Evolutionary conservation across 148 eudicot species (phyloP), one percentile per base, ranked within the genome.

Genomic region (Arbutus unedo): DNA sequence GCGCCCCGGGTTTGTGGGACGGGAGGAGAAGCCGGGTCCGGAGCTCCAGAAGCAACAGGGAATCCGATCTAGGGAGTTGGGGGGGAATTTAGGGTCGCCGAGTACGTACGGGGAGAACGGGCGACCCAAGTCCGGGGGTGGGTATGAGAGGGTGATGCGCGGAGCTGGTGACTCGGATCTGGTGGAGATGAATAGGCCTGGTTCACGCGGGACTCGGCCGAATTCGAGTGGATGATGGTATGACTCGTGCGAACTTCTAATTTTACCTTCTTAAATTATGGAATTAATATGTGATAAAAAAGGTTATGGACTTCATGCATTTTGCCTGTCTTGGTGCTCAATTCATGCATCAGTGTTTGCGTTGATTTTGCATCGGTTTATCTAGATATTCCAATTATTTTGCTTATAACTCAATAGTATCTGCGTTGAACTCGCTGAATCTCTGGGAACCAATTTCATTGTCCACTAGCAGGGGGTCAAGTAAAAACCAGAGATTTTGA

Each of bases 151-250:
- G 83, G 56, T 54, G 56, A 81, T 72, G 86, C 80, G 82, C 74
- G 82, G 89, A 41, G 79, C 78, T 38, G 82, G 77, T 54, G 86
- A 83, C 8, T 74, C 82, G 21, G 90, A 86, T 83, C 81, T 38
- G 51, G 74, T n/a, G 78, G 87, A 81, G n/a, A 25, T 85, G 89
- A 83, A 80, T 82, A 88, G 91, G 6, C 94, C 94, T 2, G 74
- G 91, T 81, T 90, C 93, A 21, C 83, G 91, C 56, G 91, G 90
- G 43, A 67, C n/a, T 83, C 90, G 93, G 49, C 95, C 93, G 5
- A 86, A 79, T 87, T 89, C 93, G 1, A 91, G 90, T 72, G 92
- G 96, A 87, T 89, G 89, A 90, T 87, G 88, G 85, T 86, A 76
- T 23, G 81, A 50, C 4, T 56, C 14, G 56, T 56, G 13, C 2